A percentile compares a stretch with the other conserved stretches of the same genome.
phyloP scores from a whole-genome alignment of 169 alveolate genomes.

The Eimeria acervulina region DNA sequence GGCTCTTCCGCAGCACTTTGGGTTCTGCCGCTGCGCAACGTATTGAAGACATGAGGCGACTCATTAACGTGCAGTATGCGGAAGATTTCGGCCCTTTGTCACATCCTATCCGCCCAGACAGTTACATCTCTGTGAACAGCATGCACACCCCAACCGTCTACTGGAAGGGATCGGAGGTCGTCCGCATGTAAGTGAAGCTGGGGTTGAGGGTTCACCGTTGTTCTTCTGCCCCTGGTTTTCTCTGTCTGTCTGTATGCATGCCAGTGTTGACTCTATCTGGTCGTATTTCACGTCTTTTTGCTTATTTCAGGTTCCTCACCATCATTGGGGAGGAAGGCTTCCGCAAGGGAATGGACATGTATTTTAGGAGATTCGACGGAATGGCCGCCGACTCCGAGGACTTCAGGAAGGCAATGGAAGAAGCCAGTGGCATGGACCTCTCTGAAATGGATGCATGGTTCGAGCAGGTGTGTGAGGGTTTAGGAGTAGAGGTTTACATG shows the following conservation, averaged over 20 bases:
- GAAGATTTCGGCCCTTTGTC: slow-evolving; percentile 95
- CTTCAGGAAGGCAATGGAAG: slow-evolving; percentile 95
- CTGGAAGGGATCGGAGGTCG: slow-evolving; percentile 96
- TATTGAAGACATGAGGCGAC: slow-evolving; percentile 90
- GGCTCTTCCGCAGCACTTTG: slow-evolving; percentile 89
- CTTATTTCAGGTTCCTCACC: slow-evolving; percentile 90
- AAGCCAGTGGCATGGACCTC: slow-evolving; percentile 89
- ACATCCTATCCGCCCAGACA: slow-evolving; percentile 92
- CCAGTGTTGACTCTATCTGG: too few species aligned
- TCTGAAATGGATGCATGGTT: slow-evolving; percentile 94
- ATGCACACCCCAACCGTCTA: slow-evolving; percentile 95
- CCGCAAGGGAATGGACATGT: slow-evolving; percentile 94
- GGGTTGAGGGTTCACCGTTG: background rate
- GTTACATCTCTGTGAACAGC: slow-evolving; percentile 93
- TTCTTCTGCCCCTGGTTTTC: background rate
- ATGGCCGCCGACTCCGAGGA: slow-evolving; percentile 96
- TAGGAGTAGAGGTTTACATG: background rate
- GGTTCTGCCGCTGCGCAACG: slow-evolving; percentile 89
- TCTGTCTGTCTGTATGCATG: background rate
- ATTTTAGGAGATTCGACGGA: slow-evolving; percentile 93
- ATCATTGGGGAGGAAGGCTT: slow-evolving; percentile 94
- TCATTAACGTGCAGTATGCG: slow-evolving; percentile 90
- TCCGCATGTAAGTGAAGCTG: slow-evolving; percentile 75
- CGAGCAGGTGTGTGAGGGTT: slow-evolving; percentile 87
- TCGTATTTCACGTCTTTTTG: too few species aligned